These are phyloP conservation scores for Globisporangium cystogenes DNA, from an alignment of 352 stramenopile genomes.

Conservation along the genomic window DNA sequence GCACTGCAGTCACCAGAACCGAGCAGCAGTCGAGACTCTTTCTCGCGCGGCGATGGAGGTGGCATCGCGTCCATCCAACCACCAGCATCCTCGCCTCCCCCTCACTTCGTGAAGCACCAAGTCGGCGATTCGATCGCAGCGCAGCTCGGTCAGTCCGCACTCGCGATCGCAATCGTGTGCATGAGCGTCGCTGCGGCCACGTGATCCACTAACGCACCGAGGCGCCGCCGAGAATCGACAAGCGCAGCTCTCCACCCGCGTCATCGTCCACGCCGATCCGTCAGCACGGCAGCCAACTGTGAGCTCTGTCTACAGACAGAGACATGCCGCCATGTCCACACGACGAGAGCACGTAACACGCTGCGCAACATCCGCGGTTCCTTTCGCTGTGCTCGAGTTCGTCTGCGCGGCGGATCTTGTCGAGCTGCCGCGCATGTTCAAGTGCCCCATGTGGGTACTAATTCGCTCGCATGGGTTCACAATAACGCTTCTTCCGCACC, in stretches of 20 bases:
- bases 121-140: neutral
- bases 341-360: neutral
- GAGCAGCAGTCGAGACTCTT: neutral
- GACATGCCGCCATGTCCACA: neutral
- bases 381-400: neutral
- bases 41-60: neutral
- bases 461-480: too few species aligned
- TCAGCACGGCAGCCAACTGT: neutral
- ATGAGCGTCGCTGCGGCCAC: neutral
- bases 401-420: too few species aligned
- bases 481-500: neutral
- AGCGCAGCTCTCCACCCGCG: neutral
- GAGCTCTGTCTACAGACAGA: too few species aligned
- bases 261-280: neutral
- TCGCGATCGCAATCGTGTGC: neutral
- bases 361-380: neutral
- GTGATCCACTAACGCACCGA: neutral
- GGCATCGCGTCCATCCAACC: neutral
- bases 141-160: neutral
- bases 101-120: neutral
- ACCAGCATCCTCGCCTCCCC: too few species aligned
- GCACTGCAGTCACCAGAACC: neutral
- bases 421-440: too few species aligned
- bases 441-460: too few species aligned
- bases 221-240: too few species aligned